These are phyloP conservation scores for Nemania diffusa DNA, from an alignment of 2,329 filamentous ascomycete genomes.

Conservation along the genomic window DNA sequence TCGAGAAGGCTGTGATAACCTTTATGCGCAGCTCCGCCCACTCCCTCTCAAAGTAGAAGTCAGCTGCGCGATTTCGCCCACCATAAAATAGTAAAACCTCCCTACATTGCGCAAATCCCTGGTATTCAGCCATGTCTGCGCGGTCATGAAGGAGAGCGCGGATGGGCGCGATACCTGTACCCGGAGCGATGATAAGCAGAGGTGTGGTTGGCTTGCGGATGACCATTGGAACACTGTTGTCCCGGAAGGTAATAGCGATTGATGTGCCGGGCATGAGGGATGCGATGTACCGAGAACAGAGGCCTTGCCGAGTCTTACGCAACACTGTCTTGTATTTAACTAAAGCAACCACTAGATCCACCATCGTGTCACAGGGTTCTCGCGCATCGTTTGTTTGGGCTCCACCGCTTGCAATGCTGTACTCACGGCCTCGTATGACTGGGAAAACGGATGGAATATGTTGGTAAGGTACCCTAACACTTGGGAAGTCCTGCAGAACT, in stretches of 20 bases:
- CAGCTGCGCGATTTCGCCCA: slow-evolving; percentile 76
- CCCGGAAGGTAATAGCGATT: slow-evolving; percentile 70
- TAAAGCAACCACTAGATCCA: slow-evolving; percentile 84
- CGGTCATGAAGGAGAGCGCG: slow-evolving; percentile 84
- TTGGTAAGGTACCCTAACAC: slow-evolving; percentile 81
- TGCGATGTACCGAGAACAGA: slow-evolving; percentile 89
- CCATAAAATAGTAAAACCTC: slow-evolving; percentile 79
- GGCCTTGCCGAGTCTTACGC: slow-evolving; percentile 82
- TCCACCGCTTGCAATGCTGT: slow-evolving; percentile 87
- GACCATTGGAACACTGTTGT: slow-evolving; percentile 47
- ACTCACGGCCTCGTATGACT: slow-evolving; percentile 85
- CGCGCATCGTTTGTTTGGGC: slow-evolving; percentile 45
- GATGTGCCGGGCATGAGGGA: slow-evolving; percentile 67
- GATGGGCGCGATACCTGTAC: slow-evolving; percentile 88
- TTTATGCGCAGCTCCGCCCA: slow-evolving; percentile 68
- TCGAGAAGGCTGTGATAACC: slow-evolving; percentile 74
- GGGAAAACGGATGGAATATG: slow-evolving; percentile 80
- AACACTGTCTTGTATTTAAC: slow-evolving; percentile 93
- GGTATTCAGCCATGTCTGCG: slow-evolving; percentile 42
- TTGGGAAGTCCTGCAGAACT: slow-evolving; percentile 88
- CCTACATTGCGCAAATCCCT: neutral
- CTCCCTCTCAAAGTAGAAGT: slow-evolving; percentile 85
- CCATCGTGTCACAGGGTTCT: slow-evolving; percentile 52
- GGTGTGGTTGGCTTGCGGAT: slow-evolving; percentile 54
- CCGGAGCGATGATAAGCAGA: slow-evolving; percentile 82